Evolutionary conservation across 1,284 basidiomycete genomes (phyloP), one percentile per base, ranked within the genome.

Genomic region (Ceratobasidium sp.): DNA sequence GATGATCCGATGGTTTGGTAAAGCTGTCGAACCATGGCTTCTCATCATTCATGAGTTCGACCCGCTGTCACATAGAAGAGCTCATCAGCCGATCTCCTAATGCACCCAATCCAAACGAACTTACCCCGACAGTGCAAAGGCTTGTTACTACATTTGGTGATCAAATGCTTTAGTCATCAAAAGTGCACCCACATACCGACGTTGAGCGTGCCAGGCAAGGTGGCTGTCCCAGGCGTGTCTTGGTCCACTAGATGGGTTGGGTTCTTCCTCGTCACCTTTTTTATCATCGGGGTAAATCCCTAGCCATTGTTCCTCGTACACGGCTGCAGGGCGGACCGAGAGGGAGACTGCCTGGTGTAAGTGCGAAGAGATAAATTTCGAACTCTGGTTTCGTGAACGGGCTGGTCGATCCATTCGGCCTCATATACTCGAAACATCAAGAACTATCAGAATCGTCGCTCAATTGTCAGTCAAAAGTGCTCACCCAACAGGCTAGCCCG

Each of bases 251-350:
- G 81, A 79, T 58, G 53, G 43, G 63, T 86, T 85, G 0, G 85
- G 83, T 1, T 82, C 81, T 1, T 85, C 81, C 0, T 87, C 83
- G 2, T 88, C 83, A 0, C 86, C 83, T 3, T 82, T 79, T 0
- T 81, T 79, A 6, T 81, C 81, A 11, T 87, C 83, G 16, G 84
- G 83, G 79, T 89, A 96, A 41, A 96, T 83, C 0, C 94, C 94
- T 16, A 95, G 85, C 0, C 92, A 93, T 75, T 88, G 89, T 79
- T 98, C 96, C 81, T 99, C 96, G 82, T 98, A 98, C 0, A 98
- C 97, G 81, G 98, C 98, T 24, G 97, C 98, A 22, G 93, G 90
- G 22, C 96, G 92, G 11, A 98, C 94, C 78, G 85, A 86, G 72
- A 88, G 80, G 24, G 87, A 86, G 51, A 88, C 84, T 11, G 48